Evolutionary conservation across 2,329 filamentous ascomycete species (phyloP).

Genomic region (Boeremia exigua): DNA sequence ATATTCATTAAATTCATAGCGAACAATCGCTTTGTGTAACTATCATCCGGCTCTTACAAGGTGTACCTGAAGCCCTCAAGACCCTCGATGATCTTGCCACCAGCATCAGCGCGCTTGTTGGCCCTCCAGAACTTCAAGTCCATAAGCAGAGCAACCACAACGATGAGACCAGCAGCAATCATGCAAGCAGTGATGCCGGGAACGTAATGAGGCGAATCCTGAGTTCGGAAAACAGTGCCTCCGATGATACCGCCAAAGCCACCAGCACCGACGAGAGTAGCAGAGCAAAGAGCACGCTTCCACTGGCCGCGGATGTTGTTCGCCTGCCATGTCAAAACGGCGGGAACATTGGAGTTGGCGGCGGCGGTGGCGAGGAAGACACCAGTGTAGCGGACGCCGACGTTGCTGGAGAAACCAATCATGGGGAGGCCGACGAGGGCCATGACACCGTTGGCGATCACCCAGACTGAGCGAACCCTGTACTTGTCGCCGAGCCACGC

Average conservation of each 20-base stretch:
- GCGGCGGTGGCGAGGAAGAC: slow-evolving; percentile 77
- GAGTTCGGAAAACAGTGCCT: slow-evolving; percentile 69
- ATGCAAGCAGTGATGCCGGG: slow-evolving; percentile 48
- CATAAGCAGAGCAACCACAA: slow-evolving; percentile 42
- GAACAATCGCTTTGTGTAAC: neutral
- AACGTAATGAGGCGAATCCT: slow-evolving; percentile 47
- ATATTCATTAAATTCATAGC: slow-evolving; percentile 3
- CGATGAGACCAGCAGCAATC: slow-evolving; percentile 43
- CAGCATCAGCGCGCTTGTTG: slow-evolving; percentile 48
- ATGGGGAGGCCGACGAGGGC: slow-evolving; percentile 72
- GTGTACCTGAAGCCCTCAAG: slow-evolving; percentile 43
- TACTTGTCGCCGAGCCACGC: slow-evolving; percentile 69
- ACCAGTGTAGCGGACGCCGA: slow-evolving; percentile 62
- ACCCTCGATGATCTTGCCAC: slow-evolving; percentile 49
- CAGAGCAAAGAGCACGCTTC: slow-evolving; percentile 81
- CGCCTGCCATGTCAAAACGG: slow-evolving; percentile 77
- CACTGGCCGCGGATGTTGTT: slow-evolving; percentile 90
- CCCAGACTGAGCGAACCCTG: slow-evolving; percentile 66
- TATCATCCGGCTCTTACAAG: slow-evolving; percentile 14
- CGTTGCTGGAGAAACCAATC: slow-evolving; percentile 69
- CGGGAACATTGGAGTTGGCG: slow-evolving; percentile 77
- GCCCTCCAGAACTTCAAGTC: slow-evolving; percentile 42
- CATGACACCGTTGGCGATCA: slow-evolving; percentile 69
- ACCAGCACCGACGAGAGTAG: slow-evolving; percentile 76
- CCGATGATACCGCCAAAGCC: slow-evolving; percentile 82